These are phyloP conservation scores for Blastobotrys attinorum DNA, from an alignment of 805 yeast species.

Conservation along the genomic window DNA sequence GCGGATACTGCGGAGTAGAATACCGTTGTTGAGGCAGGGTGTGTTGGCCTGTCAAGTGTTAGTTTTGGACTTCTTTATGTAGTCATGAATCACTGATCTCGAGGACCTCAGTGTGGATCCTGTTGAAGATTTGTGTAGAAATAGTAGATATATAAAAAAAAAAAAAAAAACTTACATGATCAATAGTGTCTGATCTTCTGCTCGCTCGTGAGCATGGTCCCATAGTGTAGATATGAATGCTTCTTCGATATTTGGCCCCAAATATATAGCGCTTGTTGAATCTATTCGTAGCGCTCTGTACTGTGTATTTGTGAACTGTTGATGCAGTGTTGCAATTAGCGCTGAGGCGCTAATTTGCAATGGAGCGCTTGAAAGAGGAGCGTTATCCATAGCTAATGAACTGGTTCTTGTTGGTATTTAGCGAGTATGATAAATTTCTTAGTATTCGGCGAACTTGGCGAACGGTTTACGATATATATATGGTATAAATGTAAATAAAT, in stretches of 20 bases:
- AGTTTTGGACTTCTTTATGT: background rate
- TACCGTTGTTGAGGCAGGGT: constrained; percentile 26
- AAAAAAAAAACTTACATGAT: constrained; percentile 18
- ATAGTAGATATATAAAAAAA: too few species aligned
- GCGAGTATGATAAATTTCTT: background rate
- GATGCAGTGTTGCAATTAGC: constrained; percentile 29
- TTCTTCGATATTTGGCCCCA: constrained; percentile 28
- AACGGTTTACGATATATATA: too few species aligned
- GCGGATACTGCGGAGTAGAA: constrained; percentile 24
- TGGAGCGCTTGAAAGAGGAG: constrained; percentile 25
- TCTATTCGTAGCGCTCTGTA: constrained; percentile 24
- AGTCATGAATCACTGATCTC: too few species aligned
- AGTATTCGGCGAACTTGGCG: too few species aligned
- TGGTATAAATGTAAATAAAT: background rate
- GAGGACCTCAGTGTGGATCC: background rate
- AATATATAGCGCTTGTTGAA: constrained; percentile 23
- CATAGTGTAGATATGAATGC: constrained; percentile 28
- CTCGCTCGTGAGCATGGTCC: constrained; percentile 33
- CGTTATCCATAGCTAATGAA: constrained; percentile 24
- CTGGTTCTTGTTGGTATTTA: background rate
- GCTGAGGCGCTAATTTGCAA: constrained; percentile 27
- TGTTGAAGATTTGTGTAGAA: too few species aligned
- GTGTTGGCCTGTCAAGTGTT: constrained; percentile 19
- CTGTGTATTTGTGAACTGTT: constrained; percentile 21
- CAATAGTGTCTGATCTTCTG: constrained; percentile 34